Conservation (phyloP, 345 rosid genomes). For the Rhodamnia argentea region DNA sequence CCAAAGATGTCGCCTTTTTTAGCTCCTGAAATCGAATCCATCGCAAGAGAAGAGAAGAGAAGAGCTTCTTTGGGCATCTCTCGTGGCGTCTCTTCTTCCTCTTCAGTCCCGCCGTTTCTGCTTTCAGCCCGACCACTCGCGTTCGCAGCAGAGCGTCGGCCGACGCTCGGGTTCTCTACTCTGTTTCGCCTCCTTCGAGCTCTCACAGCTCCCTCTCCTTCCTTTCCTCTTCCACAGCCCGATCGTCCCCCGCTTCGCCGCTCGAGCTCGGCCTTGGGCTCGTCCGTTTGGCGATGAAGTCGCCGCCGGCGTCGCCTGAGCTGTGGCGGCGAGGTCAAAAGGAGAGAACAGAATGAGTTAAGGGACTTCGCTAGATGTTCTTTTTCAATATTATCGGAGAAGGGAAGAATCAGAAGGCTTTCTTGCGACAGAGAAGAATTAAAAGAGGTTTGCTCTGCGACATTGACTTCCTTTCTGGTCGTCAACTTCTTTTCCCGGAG, state of each 20-base stretch:
- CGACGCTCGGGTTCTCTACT: conserved; percentile 5
- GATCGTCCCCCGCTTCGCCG: conserved; percentile 17
- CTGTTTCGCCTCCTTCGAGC: conserved; percentile 29
- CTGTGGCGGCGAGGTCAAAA: conserved; percentile 27
- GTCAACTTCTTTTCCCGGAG: too few species aligned
- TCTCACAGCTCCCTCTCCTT: conserved; percentile 42
- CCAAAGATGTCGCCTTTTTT: not conserved
- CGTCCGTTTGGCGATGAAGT: conserved; percentile 13
- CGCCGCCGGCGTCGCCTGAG: conserved; percentile 7
- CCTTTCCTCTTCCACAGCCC: conserved; percentile 31
- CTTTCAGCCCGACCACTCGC: not conserved
- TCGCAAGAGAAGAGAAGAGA: conserved; percentile 35
- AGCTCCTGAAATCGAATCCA: conserved; percentile 14
- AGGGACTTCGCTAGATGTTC: not conserved
- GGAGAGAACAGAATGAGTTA: not conserved
- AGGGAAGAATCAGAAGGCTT: not conserved
- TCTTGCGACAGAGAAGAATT: not conserved
- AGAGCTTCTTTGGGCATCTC: conserved; percentile 44
- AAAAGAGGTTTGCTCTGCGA: not conserved
- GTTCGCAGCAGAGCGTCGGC: not conserved
- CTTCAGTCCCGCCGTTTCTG: conserved; percentile 27
- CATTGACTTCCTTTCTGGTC: not conserved
- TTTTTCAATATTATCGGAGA: not conserved
- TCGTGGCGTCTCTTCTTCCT: conserved; percentile 54
- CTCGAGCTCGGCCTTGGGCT: conserved; percentile 23